Conservation (phyloP, 108 stramenopile species). For the Nitzschia putrida region DNA sequence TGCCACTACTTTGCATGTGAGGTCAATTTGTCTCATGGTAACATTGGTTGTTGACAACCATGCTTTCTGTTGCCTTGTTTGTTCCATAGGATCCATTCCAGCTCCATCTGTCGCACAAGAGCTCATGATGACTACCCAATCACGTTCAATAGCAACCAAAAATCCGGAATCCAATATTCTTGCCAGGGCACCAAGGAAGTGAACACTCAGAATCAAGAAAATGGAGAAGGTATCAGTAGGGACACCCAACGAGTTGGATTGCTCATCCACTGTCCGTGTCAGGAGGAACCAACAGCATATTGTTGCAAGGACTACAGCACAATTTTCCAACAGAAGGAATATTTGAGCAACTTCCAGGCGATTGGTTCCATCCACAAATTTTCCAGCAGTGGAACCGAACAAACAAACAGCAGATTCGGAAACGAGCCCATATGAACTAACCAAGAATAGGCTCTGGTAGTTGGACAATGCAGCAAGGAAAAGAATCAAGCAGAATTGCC, state of each 20-base stretch:
- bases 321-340: slow-evolving; percentile 52
- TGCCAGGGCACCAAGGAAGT: slow-evolving; percentile 58
- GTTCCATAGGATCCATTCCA: not conserved
- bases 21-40: slow-evolving; percentile 64
- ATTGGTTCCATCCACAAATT: slow-evolving; percentile 42
- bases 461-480: slow-evolving; percentile 62
- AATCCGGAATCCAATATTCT: slow-evolving; percentile 47
- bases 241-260: slow-evolving; percentile 1
- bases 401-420: slow-evolving; percentile 32
- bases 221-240: slow-evolving; percentile 23
- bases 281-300: slow-evolving; percentile 42
- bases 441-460: slow-evolving; percentile 50
- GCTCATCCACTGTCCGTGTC: not conserved
- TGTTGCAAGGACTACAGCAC: slow-evolving; percentile 47
- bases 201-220: slow-evolving; percentile 47
- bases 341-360: slow-evolving; percentile 44
- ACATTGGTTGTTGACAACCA: slow-evolving; percentile 67
- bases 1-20: slow-evolving; percentile 54
- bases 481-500: slow-evolving; percentile 66
- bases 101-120: not conserved
- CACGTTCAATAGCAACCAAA: slow-evolving; percentile 60
- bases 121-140: slow-evolving; percentile 73
- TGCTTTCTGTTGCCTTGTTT: slow-evolving; percentile 21
- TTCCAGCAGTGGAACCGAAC: slow-evolving; percentile 39
- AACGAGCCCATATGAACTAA: slow-evolving; percentile 57